A percentile compares a stretch with the other conserved stretches of the same genome.
Conservation (phyloP, 208 protist genomes). For the Leishmania mexicana region DNA sequence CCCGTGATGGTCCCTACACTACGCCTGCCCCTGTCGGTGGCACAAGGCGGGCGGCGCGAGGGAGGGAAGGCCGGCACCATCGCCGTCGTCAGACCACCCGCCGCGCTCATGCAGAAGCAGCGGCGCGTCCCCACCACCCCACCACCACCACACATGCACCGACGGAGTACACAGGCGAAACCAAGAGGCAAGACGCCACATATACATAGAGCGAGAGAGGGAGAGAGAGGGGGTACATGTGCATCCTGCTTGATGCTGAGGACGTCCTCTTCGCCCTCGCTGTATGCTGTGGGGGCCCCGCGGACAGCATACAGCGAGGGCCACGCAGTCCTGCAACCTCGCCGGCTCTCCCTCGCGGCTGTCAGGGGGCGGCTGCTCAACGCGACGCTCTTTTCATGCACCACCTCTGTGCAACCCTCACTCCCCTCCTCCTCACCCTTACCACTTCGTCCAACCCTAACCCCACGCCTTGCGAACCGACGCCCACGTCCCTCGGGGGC, state of each 20-base stretch:
- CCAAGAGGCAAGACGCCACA: too few relatives aligned
- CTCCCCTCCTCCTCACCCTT: neutral
- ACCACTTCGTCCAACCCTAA: neutral
- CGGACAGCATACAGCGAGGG: neutral
- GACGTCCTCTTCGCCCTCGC: neutral
- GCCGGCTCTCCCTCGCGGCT: neutral
- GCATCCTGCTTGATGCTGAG: neutral
- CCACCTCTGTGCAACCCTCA: neutral
- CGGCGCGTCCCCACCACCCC: neutral
- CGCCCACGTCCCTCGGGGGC: neutral
- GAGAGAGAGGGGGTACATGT: neutral
- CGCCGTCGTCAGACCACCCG: neutral
- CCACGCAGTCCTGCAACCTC: neutral
- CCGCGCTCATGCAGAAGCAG: neutral
- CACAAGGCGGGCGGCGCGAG: neutral
- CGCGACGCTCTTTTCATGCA: too few relatives aligned
- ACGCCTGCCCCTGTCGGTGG: neutral
- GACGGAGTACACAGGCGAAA: neutral
- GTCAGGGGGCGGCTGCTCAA: neutral
- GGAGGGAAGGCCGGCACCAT: neutral
- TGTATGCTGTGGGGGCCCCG: neutral
- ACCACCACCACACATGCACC: neutral
- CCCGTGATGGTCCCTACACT: too few relatives aligned
- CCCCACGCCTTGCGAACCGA: neutral
- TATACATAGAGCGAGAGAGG: too few relatives aligned